Evolutionary conservation across 176 grass and related monocot species (phyloP).

Genomic region (Sorghum bicolor): Sorghum_bicolor_NCBIv3 NC_012874.2:71628001-71628500

Average conservation of each 20-base stretch:
- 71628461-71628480: constrained; percentile 59
- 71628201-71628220: constrained; percentile 59
- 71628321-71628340: constrained; percentile 55
- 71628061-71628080: neutral
- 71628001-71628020: too few relatives aligned
- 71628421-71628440: constrained; percentile 44
- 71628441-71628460: constrained; percentile 60
- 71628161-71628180: constrained; percentile 43
- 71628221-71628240: constrained; percentile 58
- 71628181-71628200: constrained; percentile 53
- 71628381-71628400: constrained; percentile 76
- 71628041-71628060: too few relatives aligned
- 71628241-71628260: constrained; percentile 56
- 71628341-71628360: constrained; percentile 75
- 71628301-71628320: constrained; percentile 43
- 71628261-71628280: constrained; percentile 58
- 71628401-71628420: constrained; percentile 14
- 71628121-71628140: constrained; percentile 49
- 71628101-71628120: too few relatives aligned
- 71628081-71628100: neutral
- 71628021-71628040: too few relatives aligned
- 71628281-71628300: constrained; percentile 55
- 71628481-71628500: constrained; percentile 80
- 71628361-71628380: constrained; percentile 80
- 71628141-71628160: constrained; percentile 63